phyloP scores from a whole-genome alignment of 306 rosid genomes.

The Vigna hirtella region DNA sequence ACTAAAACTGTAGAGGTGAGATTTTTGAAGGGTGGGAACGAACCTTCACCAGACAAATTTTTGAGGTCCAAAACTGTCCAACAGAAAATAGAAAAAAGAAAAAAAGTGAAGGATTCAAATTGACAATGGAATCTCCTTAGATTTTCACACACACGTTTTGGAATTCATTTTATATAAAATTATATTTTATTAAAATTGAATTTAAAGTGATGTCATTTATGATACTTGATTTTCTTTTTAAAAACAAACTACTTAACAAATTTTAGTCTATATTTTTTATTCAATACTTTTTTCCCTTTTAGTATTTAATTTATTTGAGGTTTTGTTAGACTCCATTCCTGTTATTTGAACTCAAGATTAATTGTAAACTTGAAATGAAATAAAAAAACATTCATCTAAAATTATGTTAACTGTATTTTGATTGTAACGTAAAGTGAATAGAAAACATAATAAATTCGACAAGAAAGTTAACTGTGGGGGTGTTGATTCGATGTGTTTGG shows the following conservation, averaged over 20 bases:
- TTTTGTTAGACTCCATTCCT: too few species aligned
- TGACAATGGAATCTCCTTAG: conserved; percentile 33
- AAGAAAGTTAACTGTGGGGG: neutral
- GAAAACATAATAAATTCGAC: neutral
- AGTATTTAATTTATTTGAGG: too few species aligned
- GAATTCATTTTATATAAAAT: neutral
- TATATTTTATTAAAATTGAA: neutral
- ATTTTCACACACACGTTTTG: neutral
- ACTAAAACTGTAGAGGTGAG: conserved; percentile 34
- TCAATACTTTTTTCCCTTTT: too few species aligned
- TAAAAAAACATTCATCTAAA: too few species aligned
- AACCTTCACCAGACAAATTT: conserved; percentile 60
- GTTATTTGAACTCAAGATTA: too few species aligned
- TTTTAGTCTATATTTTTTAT: too few species aligned
- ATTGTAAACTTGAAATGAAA: too few species aligned
- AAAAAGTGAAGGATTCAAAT: conserved; percentile 44
- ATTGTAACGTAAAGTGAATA: too few species aligned
- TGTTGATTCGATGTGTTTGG: conserved; percentile 25
- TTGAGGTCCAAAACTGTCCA: conserved; percentile 68
- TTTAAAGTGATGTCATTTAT: neutral
- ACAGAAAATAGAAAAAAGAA: conserved; percentile 3
- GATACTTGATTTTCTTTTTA: neutral
- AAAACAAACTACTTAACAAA: neutral
- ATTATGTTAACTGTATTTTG: neutral
- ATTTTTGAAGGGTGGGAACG: conserved; percentile 56